phyloP scores from a whole-genome alignment of 176 grass and related monocot genomes.

The Luzula sylvatica region DNA sequence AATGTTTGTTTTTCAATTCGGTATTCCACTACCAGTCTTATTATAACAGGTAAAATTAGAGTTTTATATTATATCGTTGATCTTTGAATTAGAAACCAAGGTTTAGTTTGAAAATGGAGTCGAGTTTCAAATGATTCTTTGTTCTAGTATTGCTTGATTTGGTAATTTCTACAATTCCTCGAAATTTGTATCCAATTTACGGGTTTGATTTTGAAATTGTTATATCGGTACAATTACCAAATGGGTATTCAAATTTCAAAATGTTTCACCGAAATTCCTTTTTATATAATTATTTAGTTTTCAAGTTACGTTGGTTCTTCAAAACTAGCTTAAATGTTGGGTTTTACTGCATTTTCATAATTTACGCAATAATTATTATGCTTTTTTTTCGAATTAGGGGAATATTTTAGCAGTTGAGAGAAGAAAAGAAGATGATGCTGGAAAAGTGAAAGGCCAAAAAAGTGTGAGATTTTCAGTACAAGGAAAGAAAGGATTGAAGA shows the following conservation, averaged over 20 bases:
- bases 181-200: neutral
- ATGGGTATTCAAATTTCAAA: conserved; percentile 1
- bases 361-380: neutral
- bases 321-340: neutral
- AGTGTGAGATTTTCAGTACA: too few relatives aligned
- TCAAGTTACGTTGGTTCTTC: neutral
- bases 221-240: conserved; percentile 3
- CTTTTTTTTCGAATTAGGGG: neutral
- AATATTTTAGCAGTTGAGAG: neutral
- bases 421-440: neutral
- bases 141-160: too few relatives aligned
- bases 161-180: neutral
- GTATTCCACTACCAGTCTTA: neutral
- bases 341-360: neutral
- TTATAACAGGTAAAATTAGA: neutral
- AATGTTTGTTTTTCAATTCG: neutral
- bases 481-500: too few relatives aligned
- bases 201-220: neutral
- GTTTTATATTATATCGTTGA: too few relatives aligned
- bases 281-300: neutral
- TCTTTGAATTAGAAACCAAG: too few relatives aligned
- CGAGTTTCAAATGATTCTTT: too few relatives aligned
- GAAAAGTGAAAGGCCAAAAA: neutral
- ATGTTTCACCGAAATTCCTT: neutral
- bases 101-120: too few relatives aligned